Evolutionary conservation across 1,284 basidiomycete species (phyloP).

Genomic region (Neolentinus lepideus): DNA sequence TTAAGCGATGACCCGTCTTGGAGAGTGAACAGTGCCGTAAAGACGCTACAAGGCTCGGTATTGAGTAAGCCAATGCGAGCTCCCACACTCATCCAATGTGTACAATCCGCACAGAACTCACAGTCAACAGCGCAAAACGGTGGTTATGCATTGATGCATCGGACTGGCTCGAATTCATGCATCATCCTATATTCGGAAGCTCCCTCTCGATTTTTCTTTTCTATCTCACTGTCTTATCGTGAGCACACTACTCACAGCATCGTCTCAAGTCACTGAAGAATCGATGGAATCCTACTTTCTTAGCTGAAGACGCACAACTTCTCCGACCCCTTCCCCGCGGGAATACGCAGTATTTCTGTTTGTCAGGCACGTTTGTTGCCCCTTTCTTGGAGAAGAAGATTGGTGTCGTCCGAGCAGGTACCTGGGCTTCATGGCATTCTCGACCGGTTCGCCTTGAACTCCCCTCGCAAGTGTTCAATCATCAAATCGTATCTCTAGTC

Average conservation of each 20-base stretch:
- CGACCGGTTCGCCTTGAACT: conserved; percentile 1
- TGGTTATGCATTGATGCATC: conserved; percentile 4
- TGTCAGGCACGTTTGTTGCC: conserved; percentile 37
- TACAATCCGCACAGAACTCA: too few relatives aligned
- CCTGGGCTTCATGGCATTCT: conserved; percentile 36
- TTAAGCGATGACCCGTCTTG: conserved; percentile 27
- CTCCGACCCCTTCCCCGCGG: conserved; percentile 44
- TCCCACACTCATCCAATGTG: too few relatives aligned
- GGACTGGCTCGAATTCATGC: conserved; percentile 39
- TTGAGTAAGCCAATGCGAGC: neutral
- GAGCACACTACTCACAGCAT: too few relatives aligned
- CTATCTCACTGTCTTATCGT: conserved; percentile 31
- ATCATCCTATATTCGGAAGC: conserved; percentile 36
- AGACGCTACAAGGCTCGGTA: conserved; percentile 2
- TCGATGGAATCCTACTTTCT: conserved; percentile 42
- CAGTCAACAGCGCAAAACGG: too few relatives aligned
- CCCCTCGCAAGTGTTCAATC: conserved; percentile 19
- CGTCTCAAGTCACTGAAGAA: conserved; percentile 15
- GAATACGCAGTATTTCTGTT: conserved; percentile 41
- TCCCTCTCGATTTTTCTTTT: conserved; percentile 41
- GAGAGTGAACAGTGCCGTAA: conserved; percentile 14
- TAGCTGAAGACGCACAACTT: conserved; percentile 39
- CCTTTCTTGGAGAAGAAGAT: conserved; percentile 33
- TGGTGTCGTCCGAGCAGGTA: conserved; percentile 39
- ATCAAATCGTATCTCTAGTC: conserved; percentile 28